These are phyloP conservation scores for Aspergillus viridinutans DNA, from an alignment of 2,329 filamentous ascomycete genomes.

Conservation along the genomic window DNA sequence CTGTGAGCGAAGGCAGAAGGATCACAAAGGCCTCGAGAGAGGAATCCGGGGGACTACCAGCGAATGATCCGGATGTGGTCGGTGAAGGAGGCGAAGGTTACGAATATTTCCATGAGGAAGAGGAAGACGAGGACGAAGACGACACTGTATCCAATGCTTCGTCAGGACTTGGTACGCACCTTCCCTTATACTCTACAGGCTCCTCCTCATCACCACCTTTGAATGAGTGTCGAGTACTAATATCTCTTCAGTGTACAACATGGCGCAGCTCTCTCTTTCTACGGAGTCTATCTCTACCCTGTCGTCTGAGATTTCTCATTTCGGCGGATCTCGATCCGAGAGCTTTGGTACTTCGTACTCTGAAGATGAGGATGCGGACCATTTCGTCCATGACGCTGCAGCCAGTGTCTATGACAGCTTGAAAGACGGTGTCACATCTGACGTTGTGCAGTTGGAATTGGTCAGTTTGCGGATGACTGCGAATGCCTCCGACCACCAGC, in stretches of 20 bases:
- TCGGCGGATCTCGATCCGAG: constrained; percentile 56
- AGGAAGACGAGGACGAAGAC: constrained; percentile 62
- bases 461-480: constrained; percentile 87
- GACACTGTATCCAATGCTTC: constrained; percentile 60
- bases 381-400: constrained; percentile 85
- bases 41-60: constrained; percentile 38
- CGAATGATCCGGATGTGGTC: constrained; percentile 52
- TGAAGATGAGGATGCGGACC: constrained; percentile 54
- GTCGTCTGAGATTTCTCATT: constrained; percentile 51
- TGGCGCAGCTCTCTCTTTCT: constrained; percentile 44
- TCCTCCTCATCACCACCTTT: constrained; percentile 2
- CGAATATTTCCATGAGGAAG: constrained; percentile 62
- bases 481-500: constrained; percentile 83
- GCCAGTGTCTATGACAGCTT: constrained; percentile 82
- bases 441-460: constrained; percentile 90
- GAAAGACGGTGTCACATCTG: constrained; percentile 63
- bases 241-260: constrained; percentile 45
- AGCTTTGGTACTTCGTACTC: constrained; percentile 72
- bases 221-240: constrained; percentile 8
- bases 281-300: constrained; percentile 61
- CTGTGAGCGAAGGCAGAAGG: constrained; percentile 36
- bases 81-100: constrained; percentile 58
- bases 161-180: constrained; percentile 33
- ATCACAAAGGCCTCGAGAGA: constrained; percentile 45
- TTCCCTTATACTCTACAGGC: not conserved